Evolutionary conservation across 2,329 filamentous ascomycete species (phyloP).

Genomic region (Claviceps sp.): DNA sequence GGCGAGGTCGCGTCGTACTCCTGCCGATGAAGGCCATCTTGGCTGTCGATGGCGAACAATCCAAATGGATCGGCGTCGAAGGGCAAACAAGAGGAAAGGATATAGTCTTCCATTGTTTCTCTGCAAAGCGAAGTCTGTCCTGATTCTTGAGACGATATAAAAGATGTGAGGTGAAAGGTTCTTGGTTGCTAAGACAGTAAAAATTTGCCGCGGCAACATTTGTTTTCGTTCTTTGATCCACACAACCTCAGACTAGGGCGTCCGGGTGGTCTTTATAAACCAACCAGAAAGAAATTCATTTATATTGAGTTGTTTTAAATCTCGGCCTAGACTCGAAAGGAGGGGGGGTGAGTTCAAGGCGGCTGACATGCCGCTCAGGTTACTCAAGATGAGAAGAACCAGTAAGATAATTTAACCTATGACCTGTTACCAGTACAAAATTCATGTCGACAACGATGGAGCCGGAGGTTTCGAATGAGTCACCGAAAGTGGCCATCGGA

Average conservation of each 20-base stretch:
- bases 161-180: background rate
- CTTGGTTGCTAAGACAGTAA: too few relatives aligned
- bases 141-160: background rate
- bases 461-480: background rate
- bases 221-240: too few relatives aligned
- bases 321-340: background rate
- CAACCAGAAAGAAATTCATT: background rate
- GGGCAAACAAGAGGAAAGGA: background rate
- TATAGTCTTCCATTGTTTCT: background rate
- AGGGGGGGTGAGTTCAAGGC: background rate
- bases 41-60: background rate
- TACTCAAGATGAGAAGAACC: background rate
- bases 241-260: background rate
- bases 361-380: conserved; percentile 4
- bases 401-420: background rate
- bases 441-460: background rate
- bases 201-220: too few relatives aligned
- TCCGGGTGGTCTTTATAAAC: background rate
- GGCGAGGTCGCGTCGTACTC: conserved; percentile 1
- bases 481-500: background rate
- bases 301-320: background rate
- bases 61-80: background rate
- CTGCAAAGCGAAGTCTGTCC: background rate
- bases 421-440: too few relatives aligned
- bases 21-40: background rate